A percentile compares a stretch with the other conserved stretches of the same genome.
phyloP scores from a whole-genome alignment of 2,329 filamentous ascomycete species.

The Fusarium udum region DNA sequence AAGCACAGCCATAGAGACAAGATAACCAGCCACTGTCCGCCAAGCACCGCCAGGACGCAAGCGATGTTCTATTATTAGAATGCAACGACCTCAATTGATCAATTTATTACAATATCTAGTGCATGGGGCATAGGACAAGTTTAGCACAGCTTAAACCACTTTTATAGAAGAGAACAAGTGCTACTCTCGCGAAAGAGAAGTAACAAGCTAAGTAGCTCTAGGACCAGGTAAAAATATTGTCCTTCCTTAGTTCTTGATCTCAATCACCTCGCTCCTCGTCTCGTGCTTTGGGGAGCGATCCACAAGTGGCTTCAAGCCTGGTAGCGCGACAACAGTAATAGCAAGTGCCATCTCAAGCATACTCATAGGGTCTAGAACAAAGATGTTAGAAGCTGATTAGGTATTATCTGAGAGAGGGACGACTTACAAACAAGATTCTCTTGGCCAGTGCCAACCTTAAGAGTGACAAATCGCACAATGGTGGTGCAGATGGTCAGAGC shows the following conservation, averaged over 20 bases:
- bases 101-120: neutral
- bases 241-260: slow-evolving; percentile 19
- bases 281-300: slow-evolving; percentile 13
- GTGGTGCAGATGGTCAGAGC: slow-evolving; percentile 32
- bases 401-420: rapidly evolving
- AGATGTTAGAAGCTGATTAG: neutral
- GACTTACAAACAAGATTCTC: slow-evolving; percentile 38
- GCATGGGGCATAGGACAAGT: neutral
- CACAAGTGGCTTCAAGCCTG: slow-evolving; percentile 34
- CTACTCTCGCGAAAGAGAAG: rapidly evolving
- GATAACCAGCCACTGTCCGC: neutral
- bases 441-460: slow-evolving; percentile 36
- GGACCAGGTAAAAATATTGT: neutral
- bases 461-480: slow-evolving; percentile 25
- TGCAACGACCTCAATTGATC: too few species aligned
- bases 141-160: neutral
- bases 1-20: neutral
- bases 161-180: neutral
- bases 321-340: slow-evolving; percentile 31
- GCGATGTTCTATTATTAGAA: neutral
- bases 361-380: slow-evolving; percentile 25
- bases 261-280: neutral
- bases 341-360: slow-evolving; percentile 36
- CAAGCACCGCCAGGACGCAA: neutral
- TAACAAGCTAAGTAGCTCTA: too few species aligned